Percentiles rank a stretch among this genome's conserved stretches.
These are phyloP conservation scores for Apophysomyces sp. DNA, from an alignment of 371 early-diverging fungal species.

Conservation along the genomic window DNA sequence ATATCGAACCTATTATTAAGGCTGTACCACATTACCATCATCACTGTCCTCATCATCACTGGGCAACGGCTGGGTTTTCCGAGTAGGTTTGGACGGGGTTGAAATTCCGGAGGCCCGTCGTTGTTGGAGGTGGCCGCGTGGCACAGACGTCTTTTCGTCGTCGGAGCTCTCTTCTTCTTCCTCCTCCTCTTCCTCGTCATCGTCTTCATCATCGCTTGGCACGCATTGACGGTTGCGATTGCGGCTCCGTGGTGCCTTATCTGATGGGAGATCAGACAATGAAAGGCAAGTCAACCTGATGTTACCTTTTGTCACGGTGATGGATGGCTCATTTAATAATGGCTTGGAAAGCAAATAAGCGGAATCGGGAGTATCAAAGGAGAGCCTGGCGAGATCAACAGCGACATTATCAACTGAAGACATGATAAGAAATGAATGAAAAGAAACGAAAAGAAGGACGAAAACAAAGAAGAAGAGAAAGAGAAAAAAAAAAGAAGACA, in stretches of 20 bases:
- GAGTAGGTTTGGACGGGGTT: slow-evolving; percentile 14
- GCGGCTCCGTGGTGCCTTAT: slow-evolving; percentile 14
- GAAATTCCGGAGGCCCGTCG: not conserved
- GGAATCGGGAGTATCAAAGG: slow-evolving; percentile 19
- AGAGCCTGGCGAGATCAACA: slow-evolving; percentile 20
- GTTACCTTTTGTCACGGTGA: slow-evolving; percentile 21
- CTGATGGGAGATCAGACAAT: slow-evolving; percentile 6
- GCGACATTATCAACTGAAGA: slow-evolving; percentile 27
- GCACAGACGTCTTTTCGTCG: slow-evolving; percentile 16
- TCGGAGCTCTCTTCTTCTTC: slow-evolving; percentile 18
- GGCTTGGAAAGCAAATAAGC: not conserved
- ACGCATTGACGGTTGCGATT: slow-evolving; percentile 35
- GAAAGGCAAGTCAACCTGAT: not conserved
- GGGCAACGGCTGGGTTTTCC: slow-evolving; percentile 26
- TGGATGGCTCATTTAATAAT: slow-evolving; percentile 11
- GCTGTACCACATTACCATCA: not conserved
- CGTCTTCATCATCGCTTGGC: slow-evolving; percentile 47
- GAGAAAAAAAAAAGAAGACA: slow-evolving; percentile 9
- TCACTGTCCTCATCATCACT: slow-evolving; percentile 40
- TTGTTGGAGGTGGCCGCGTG: slow-evolving; percentile 3
- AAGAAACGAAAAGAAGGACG: not conserved
- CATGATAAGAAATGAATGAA: slow-evolving; percentile 5
- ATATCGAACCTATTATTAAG: not conserved
- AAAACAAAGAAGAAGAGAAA: slow-evolving; percentile 7
- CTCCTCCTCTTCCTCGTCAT: slow-evolving; percentile 33